Percentiles rank a stretch among this genome's conserved stretches.
Conservation (phyloP, 169 alveolate species). For the Perkinsus chesapeaki region DNA sequence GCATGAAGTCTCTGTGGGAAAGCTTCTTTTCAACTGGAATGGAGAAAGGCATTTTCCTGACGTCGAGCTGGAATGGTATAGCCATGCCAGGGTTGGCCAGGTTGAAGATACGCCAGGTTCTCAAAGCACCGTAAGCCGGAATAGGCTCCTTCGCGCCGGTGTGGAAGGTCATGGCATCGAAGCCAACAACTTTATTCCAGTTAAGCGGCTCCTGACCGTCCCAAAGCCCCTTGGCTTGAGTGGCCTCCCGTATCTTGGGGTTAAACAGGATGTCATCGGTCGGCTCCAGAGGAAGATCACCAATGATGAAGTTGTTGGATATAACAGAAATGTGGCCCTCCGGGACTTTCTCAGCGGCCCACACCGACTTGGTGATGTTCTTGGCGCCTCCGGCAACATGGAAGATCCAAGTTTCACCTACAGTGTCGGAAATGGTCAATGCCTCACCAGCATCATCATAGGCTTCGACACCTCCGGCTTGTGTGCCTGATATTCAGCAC, state of each 20-base stretch:
- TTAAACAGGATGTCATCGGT: constrained; percentile 4
- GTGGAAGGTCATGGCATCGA: neutral
- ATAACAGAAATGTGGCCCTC: constrained; percentile 5
- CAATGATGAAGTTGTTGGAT: constrained; percentile 12
- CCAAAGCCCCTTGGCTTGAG: neutral
- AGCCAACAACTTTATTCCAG: neutral
- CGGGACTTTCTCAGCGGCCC: constrained; percentile 8
- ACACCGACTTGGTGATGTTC: constrained; percentile 10
- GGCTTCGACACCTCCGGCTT: neutral
- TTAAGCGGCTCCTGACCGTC: neutral
- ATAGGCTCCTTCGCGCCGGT: neutral
- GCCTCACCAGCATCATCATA: constrained; percentile 15
- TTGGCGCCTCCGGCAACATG: constrained; percentile 8
- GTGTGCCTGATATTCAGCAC: neutral
- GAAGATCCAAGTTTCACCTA: constrained; percentile 12
- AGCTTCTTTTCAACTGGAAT: neutral
- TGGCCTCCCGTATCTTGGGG: neutral
- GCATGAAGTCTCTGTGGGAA: neutral
- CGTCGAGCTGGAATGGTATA: neutral
- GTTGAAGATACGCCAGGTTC: constrained; percentile 4
- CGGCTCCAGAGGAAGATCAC: constrained; percentile 6
- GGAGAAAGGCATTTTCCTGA: neutral
- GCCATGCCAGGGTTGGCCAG: neutral
- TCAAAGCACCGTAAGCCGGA: constrained; percentile 8
- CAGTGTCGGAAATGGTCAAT: neutral